These are phyloP conservation scores for Solanum chacoense DNA, from an alignment of 305 asterid species.

Conservation along the genomic window DNA sequence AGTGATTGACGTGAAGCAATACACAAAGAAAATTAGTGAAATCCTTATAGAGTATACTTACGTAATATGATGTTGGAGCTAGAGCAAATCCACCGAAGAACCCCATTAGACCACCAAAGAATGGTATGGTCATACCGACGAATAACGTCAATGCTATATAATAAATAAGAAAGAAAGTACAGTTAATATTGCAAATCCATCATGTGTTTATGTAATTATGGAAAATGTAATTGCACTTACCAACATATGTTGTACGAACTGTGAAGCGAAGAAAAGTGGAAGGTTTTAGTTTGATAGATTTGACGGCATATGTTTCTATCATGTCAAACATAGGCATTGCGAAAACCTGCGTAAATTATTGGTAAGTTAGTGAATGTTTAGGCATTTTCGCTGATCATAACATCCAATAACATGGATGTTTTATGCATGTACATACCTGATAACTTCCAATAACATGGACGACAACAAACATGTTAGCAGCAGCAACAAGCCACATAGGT, in stretches of 20 bases:
- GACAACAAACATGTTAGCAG: slow-evolving; percentile 57
- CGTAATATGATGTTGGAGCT: slow-evolving; percentile 51
- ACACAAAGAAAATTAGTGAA: not conserved
- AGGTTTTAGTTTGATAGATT: slow-evolving; percentile 25
- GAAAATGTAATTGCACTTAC: slow-evolving; percentile 14
- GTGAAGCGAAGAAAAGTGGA: slow-evolving; percentile 28
- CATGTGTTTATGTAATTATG: not conserved
- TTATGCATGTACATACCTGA: slow-evolving; percentile 24
- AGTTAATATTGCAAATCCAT: not conserved
- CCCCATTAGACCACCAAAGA: slow-evolving; percentile 59
- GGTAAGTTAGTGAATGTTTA: not conserved
- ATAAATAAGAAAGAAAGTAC: no score
- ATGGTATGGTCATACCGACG: slow-evolving; percentile 44
- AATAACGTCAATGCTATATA: slow-evolving; percentile 33
- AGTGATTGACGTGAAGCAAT: not conserved
- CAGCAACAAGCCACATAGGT: slow-evolving; percentile 49
- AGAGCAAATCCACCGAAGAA: slow-evolving; percentile 64
- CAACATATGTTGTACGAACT: slow-evolving; percentile 36
- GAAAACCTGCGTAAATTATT: slow-evolving; percentile 17
- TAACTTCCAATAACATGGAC: slow-evolving; percentile 67
- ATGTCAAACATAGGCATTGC: slow-evolving; percentile 64
- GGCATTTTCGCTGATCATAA: no score
- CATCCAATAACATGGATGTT: not conserved
- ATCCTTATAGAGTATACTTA: slow-evolving; percentile 15
- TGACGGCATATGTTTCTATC: slow-evolving; percentile 41